Conservation (phyloP, 176 grass and related monocot species). For the Eragrostis nindensis region DNA sequence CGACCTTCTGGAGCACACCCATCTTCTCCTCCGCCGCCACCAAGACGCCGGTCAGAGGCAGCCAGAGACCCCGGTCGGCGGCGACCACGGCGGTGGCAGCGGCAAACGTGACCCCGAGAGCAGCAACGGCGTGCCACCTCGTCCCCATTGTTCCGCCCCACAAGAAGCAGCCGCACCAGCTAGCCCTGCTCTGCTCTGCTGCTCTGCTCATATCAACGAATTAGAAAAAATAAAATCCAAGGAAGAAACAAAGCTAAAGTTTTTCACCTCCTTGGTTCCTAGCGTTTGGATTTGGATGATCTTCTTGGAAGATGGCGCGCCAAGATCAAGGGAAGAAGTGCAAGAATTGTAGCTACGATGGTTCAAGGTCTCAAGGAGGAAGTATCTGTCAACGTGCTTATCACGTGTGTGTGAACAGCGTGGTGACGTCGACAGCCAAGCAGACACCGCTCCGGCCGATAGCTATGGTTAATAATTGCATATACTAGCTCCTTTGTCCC, state of each 20-base stretch:
- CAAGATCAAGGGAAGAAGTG: neutral
- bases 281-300: neutral
- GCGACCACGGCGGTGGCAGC: slow-evolving; percentile 15
- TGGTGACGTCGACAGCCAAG: too few relatives aligned
- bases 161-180: neutral
- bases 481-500: too few relatives aligned
- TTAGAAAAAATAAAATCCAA: neutral
- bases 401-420: too few relatives aligned
- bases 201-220: neutral
- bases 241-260: neutral
- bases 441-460: too few relatives aligned
- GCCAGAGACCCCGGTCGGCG: slow-evolving; percentile 21
- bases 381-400: neutral
- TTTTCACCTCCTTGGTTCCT: neutral
- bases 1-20: slow-evolving; percentile 49
- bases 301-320: slow-evolving; percentile 19
- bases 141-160: slow-evolving; percentile 36
- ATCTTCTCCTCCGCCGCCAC: slow-evolving; percentile 18
- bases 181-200: neutral
- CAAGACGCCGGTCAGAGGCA: neutral
- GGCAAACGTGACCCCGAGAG: slow-evolving; percentile 30
- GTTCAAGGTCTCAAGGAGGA: neutral
- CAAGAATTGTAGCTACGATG: neutral
- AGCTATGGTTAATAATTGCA: too few relatives aligned
- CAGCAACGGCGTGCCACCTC: slow-evolving; percentile 44